Conservation (phyloP, 805 yeast species). For the Ogataea trehaloabstinens region DNA sequence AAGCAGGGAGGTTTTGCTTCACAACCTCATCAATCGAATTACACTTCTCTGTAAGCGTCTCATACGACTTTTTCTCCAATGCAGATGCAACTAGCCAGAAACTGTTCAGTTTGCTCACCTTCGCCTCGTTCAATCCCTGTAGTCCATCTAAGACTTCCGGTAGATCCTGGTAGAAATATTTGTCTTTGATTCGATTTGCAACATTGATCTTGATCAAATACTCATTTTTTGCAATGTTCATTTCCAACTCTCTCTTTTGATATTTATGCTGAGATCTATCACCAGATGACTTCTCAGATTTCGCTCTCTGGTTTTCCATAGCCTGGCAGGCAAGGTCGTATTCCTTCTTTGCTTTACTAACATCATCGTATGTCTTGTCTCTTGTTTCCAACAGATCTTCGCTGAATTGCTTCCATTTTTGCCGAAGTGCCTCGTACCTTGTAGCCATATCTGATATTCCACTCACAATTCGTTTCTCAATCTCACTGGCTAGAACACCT, state of each 20-base stretch:
- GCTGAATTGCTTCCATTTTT: slow-evolving; percentile 56
- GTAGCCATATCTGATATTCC: slow-evolving; percentile 54
- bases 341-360: slow-evolving; percentile 63
- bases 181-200: slow-evolving; percentile 90
- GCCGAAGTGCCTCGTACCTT: slow-evolving; percentile 53
- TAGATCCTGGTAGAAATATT: slow-evolving; percentile 86
- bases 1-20: slow-evolving; percentile 63
- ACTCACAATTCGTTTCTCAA: slow-evolving; percentile 57
- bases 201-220: slow-evolving; percentile 78
- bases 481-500: slow-evolving; percentile 53
- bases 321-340: slow-evolving; percentile 79
- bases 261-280: slow-evolving; percentile 52
- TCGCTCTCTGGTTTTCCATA: slow-evolving; percentile 78
- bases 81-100: slow-evolving; percentile 60
- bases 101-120: slow-evolving; percentile 69
- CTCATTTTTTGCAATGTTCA: slow-evolving; percentile 85
- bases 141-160: slow-evolving; percentile 85
- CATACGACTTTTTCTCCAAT: slow-evolving; percentile 52
- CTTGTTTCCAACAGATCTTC: slow-evolving; percentile 52
- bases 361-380: slow-evolving; percentile 51
- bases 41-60: slow-evolving; percentile 44
- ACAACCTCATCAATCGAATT: slow-evolving; percentile 54
- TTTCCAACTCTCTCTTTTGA: slow-evolving; percentile 64
- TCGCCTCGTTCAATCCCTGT: slow-evolving; percentile 80
- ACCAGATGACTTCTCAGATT: slow-evolving; percentile 56